Conservation (phyloP, 2,329 filamentous ascomycete species). For the Harringtonia aguacate region DNA sequence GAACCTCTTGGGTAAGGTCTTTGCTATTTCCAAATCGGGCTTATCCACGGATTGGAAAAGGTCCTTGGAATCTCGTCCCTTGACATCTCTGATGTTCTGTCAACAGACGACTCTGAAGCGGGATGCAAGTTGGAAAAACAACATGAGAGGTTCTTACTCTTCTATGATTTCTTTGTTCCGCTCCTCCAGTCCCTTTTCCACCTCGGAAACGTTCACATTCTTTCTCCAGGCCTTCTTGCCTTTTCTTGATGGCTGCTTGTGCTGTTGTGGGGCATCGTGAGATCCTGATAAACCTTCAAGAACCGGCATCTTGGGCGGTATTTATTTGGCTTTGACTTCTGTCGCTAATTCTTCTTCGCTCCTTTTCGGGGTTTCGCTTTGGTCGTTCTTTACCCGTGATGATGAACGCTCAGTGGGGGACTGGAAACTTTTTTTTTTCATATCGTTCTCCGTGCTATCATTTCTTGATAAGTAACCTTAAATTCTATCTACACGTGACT, state of each 20-base stretch:
- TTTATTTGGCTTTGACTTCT: not conserved
- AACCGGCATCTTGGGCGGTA: constrained; percentile 36
- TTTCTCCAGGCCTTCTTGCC: constrained; percentile 99
- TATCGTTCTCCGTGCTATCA: too few species aligned
- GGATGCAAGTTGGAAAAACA: not conserved
- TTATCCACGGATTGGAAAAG: constrained; percentile 76
- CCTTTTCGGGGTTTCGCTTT: too few species aligned
- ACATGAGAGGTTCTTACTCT: constrained; percentile 47
- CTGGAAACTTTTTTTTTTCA: too few species aligned
- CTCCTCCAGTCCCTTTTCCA: constrained; percentile 71
- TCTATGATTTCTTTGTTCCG: constrained; percentile 83
- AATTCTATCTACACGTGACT: too few species aligned
- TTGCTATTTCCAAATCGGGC: constrained; percentile 56
- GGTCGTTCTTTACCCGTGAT: too few species aligned
- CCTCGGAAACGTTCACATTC: constrained; percentile 86
- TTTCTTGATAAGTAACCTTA: too few species aligned
- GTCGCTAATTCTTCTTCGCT: too few species aligned
- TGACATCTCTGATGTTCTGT: too few species aligned
- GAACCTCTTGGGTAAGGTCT: constrained; percentile 42
- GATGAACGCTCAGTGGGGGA: too few species aligned
- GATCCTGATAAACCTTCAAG: constrained; percentile 36
- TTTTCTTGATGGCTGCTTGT: constrained; percentile 84
- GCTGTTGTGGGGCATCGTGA: constrained; percentile 60
- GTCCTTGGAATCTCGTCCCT: constrained; percentile 71
- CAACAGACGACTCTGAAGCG: constrained; percentile 61